Percentiles rank a stretch among this genome's conserved stretches.
Evolutionary conservation across 139 green algal species (phyloP).

Genomic region (Chlamydomonas sphaeroides): DNA sequence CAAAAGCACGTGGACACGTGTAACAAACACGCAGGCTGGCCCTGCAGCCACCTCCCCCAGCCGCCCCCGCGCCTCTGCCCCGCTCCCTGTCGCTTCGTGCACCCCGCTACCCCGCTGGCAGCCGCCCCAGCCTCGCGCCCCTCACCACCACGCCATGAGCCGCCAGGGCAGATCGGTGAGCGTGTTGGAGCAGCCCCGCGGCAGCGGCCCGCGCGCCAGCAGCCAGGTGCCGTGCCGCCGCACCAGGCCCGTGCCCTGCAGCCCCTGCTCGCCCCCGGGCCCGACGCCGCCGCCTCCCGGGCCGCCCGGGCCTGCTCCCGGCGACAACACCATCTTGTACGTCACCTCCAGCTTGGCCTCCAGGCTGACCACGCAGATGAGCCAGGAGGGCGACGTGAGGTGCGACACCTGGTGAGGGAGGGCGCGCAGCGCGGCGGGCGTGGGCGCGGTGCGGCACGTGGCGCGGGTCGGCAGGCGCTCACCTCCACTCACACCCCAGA

Average conservation of each 20-base stretch:
- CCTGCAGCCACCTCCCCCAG: too few relatives aligned
- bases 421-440: too few relatives aligned
- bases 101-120: too few relatives aligned
- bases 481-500: too few relatives aligned
- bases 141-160: slow-evolving; percentile 21
- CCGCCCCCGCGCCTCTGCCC: too few relatives aligned
- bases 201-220: slow-evolving; percentile 38
- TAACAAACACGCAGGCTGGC: too few relatives aligned
- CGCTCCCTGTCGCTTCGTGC: too few relatives aligned
- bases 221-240: slow-evolving; percentile 18
- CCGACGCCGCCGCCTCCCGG: background rate
- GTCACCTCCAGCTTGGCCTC: background rate
- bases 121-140: too few relatives aligned
- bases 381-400: background rate
- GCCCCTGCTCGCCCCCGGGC: background rate
- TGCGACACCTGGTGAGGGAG: background rate
- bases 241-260: background rate
- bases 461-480: too few relatives aligned
- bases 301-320: background rate
- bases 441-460: too few relatives aligned
- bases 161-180: slow-evolving; percentile 26
- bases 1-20: too few relatives aligned
- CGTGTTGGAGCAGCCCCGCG: background rate
- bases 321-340: slow-evolving; percentile 6
- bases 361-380: slow-evolving; percentile 13